phyloP scores from a whole-genome alignment of 2,329 filamentous ascomycete genomes.

The Monascus ruber region DNA sequence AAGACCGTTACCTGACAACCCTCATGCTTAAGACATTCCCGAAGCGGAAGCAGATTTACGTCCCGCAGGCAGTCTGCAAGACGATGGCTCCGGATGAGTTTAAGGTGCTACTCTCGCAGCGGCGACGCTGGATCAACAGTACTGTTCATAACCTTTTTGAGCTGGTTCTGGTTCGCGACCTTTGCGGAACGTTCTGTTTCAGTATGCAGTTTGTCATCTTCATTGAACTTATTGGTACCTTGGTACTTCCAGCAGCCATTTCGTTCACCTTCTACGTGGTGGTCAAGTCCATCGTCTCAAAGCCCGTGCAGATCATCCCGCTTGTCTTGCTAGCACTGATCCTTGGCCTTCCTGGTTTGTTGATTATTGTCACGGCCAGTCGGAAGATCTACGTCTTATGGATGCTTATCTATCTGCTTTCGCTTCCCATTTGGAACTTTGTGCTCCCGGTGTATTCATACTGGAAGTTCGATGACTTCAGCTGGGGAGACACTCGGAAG shows the following conservation, averaged over 20 bases:
- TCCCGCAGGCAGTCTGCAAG: slow-evolving; percentile 97
- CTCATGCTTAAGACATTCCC: slow-evolving; percentile 98
- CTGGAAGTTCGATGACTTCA: slow-evolving; percentile 99
- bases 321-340: slow-evolving; percentile 81
- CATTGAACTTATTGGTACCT: slow-evolving; percentile 85
- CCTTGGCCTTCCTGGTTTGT: slow-evolving; percentile 78
- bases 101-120: slow-evolving; percentile 82
- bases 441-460: slow-evolving; percentile 86
- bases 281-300: slow-evolving; percentile 70
- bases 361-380: slow-evolving; percentile 89
- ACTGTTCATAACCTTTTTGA: slow-evolving; percentile 99
- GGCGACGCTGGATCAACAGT: slow-evolving; percentile 97
- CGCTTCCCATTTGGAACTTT: slow-evolving; percentile 96
- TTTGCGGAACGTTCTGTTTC: slow-evolving; percentile 98
- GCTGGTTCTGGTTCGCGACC: slow-evolving; percentile 82
- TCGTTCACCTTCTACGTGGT: slow-evolving; percentile 95
- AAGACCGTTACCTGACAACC: slow-evolving; percentile 91
- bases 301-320: slow-evolving; percentile 73
- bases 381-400: slow-evolving; percentile 83
- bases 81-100: slow-evolving; percentile 92
- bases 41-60: slow-evolving; percentile 97
- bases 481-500: slow-evolving; percentile 96
- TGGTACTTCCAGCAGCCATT: slow-evolving; percentile 92
- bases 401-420: slow-evolving; percentile 94
- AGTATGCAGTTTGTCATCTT: slow-evolving; percentile 99